Evolutionary conservation across 2,329 filamentous ascomycete genomes (phyloP).

Genomic region (Zopfia rhizophila): DNA sequence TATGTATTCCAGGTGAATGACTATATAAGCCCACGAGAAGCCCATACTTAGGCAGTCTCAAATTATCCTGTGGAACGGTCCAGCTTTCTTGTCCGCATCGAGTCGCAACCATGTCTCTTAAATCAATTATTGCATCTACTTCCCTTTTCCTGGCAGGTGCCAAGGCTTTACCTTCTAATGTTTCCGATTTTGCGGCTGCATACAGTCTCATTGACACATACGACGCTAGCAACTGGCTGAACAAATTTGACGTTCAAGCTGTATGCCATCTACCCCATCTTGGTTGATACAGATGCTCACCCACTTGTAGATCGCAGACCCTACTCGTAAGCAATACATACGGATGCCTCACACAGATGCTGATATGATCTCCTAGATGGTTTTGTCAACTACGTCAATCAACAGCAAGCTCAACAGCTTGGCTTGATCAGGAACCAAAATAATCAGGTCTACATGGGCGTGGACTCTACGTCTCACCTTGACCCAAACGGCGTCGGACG

Average conservation of each 20-base stretch:
- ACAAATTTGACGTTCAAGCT: slow-evolving; percentile 48
- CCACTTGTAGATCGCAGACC: slow-evolving; percentile 43
- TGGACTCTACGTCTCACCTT: slow-evolving; percentile 43
- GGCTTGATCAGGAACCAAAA: slow-evolving; percentile 46
- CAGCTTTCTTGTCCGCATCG: slow-evolving; percentile 9
- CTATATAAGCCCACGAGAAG: slow-evolving; percentile 21
- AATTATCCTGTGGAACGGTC: slow-evolving; percentile 16
- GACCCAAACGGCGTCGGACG: slow-evolving; percentile 47
- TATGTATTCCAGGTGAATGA: slow-evolving; percentile 4
- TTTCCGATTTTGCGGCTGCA: slow-evolving; percentile 25
- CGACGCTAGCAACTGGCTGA: slow-evolving; percentile 50
- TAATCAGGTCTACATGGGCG: slow-evolving; percentile 52
- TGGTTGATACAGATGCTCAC: slow-evolving; percentile 8
- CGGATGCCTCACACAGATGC: neutral
- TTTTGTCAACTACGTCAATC: slow-evolving; percentile 51
- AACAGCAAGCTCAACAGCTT: slow-evolving; percentile 41
- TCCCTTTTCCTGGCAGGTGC: slow-evolving; percentile 33
- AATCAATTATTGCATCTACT: slow-evolving; percentile 20
- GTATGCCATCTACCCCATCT: slow-evolving; percentile 16
- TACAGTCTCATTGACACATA: slow-evolving; percentile 49
- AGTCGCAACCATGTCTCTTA: slow-evolving; percentile 22
- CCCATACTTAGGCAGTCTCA: slow-evolving; percentile 1
- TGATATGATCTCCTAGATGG: slow-evolving; percentile 34
- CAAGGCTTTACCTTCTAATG: slow-evolving; percentile 24
- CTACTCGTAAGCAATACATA: slow-evolving; percentile 40